Percentiles rank a stretch among this genome's conserved stretches.
Conservation (phyloP, 2,329 filamentous ascomycete species). For the Calonectria honghensis region DNA sequence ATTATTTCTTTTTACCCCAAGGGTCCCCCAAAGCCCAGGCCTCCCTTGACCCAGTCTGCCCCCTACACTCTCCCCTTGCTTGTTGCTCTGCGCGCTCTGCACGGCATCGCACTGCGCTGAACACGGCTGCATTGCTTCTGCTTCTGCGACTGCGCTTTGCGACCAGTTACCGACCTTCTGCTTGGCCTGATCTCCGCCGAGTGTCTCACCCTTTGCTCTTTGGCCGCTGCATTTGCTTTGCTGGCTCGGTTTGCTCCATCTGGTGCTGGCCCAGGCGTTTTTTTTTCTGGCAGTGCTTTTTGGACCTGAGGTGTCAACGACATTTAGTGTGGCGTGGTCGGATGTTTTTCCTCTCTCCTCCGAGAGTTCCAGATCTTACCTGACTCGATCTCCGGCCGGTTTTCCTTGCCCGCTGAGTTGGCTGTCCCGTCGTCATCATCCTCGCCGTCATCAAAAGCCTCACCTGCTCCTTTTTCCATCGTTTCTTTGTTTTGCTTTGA, state of each 20-base stretch:
- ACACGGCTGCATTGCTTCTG: constrained; percentile 29
- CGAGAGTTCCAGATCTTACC: constrained; percentile 37
- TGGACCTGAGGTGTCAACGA: constrained; percentile 37
- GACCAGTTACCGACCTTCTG: neutral
- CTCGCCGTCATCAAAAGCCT: constrained; percentile 17
- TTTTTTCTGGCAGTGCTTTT: constrained; percentile 31
- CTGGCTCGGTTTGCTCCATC: constrained; percentile 14
- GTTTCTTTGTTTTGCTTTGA: neutral
- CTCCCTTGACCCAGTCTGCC: constrained; percentile 21
- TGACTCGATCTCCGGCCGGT: constrained; percentile 36
- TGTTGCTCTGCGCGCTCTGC: constrained; percentile 14
- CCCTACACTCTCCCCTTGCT: constrained; percentile 16
- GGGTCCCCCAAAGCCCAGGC: constrained; percentile 30
- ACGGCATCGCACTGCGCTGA: constrained; percentile 9
- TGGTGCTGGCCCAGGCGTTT: constrained; percentile 29
- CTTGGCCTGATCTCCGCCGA: constrained; percentile 27
- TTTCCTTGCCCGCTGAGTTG: constrained; percentile 31
- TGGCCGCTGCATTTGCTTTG: constrained; percentile 19
- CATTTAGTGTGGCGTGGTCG: constrained; percentile 33
- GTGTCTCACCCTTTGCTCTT: constrained; percentile 31
- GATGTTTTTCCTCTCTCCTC: constrained; percentile 32
- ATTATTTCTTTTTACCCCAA: constrained; percentile 41
- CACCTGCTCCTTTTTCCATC: neutral
- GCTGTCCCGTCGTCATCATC: constrained; percentile 29
- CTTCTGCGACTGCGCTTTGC: neutral